Evolutionary conservation across 371 early-diverging fungal genomes (phyloP), one percentile per base, ranked within the genome.

Genomic region (Mortierella sp.): DNA sequence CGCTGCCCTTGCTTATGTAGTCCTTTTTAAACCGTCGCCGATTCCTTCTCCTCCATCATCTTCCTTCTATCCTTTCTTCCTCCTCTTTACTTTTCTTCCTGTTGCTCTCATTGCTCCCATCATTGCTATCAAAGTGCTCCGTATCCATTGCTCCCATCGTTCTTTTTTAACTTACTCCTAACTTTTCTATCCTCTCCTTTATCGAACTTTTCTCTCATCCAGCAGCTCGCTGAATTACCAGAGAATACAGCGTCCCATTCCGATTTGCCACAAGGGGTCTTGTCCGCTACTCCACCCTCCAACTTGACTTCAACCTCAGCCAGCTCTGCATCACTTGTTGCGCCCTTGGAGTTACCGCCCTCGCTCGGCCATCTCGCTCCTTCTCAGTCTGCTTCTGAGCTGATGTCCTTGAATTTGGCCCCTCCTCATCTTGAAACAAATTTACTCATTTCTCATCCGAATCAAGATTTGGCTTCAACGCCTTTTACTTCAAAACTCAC

Each of bases 241-340:
- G 28, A 53, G 28, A 43, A 61, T 32, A 35, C 67, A 51, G 61
- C 70, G 49, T 42, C 43, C 34, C 42, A 64, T 60, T 64, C 64
- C 43, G 49, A 55, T 54, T 37, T 59, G 31, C 62, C 59, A 17
- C 69, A 64, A 59, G 68, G 29, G 35, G 56, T 15, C 35, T 34
- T 63, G 29, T 13, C 55, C 31, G 45, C 26, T 10, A 19, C 57
- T 57, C 40, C 45, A 23, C 32, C 37, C 43, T 23, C 66, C 34
- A n/a, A 5, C 43, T 10, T 6, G 17, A 42, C 37, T 23, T 2
- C 42, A 54, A 29, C 53, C 54, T 61, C 54, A 35, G 43, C 53
- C 31, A 31, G 9, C 12, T 42, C 42, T 28, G 31, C n/a, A 42
- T 42, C 28, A 4, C 60, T 17, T 40, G 23, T 40, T 26, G 7